Evolutionary conservation across 225 moss, liverwort and hornwort species (phyloP), one percentile per base, ranked within the genome.

Genomic region (Bryoerythrophyllum caledonicum): DNA sequence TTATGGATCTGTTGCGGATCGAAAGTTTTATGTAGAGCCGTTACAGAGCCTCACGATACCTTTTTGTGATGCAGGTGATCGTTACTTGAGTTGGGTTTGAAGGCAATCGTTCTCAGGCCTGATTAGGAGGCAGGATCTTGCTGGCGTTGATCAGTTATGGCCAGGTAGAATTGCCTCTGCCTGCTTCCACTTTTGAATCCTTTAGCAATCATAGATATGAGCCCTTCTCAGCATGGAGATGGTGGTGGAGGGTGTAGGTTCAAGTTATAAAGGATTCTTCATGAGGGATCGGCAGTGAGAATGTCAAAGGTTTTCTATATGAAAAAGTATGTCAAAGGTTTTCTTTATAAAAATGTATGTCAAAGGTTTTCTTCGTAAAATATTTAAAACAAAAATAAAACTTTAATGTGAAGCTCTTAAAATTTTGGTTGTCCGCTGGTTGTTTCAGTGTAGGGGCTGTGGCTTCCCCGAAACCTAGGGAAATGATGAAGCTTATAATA

Each of bases 401-500:
- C 67, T 3, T 41, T 19, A 37, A 62, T 28, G 16, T 67, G 19
- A 52, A 27, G 57, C 24, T 72, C 32, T 72, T 37, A 60, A 38
- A 16, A 40, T 75, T 46, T 43, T 81, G 5, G 17, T 25, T 71
- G 23, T 75, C 27, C 49, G 37, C 43, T 72, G 76, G 55, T 70
- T 66, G 73, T 69, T 66, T 65, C 73, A 88, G 87, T 78, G 87
- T 71, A 59, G 87, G 79, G 69, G 60, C 68, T 74, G 72, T 60
- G 64, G 68, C 87, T 84, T 76, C 87, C 24, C 71, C 82, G 64
- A 85, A 82, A 65, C 85, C 87, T 28, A 78, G 87, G 76, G 78
- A 88, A 40, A 80, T 82, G 82, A 82, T 88, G 87, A 88, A 85
- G 75, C 67, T 80, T 21, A 80, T 88, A 37, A 69, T 82, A 78